phyloP scores from a whole-genome alignment of 768 basidiomycete genomes.

The Phylloporus arenicola region DNA sequence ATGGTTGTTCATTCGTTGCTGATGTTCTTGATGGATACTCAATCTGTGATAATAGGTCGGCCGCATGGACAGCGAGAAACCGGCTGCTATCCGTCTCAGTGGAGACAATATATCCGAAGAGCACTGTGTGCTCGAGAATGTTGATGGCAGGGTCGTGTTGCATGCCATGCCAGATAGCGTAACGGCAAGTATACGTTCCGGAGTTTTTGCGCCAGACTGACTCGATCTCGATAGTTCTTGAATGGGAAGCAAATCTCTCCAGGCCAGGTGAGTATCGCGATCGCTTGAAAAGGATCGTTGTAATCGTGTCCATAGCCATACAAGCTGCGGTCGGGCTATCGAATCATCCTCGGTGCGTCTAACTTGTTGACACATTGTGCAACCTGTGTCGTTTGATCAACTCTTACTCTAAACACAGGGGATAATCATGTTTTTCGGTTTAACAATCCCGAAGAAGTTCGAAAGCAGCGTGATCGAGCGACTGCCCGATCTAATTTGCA shows the following conservation, averaged over 20 bases:
- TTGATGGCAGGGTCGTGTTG: constrained; percentile 77
- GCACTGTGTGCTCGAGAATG: constrained; percentile 89
- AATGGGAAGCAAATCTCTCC: constrained; percentile 87
- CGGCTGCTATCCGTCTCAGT: constrained; percentile 85
- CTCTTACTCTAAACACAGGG: constrained; percentile 40
- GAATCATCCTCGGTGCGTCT: constrained; percentile 84
- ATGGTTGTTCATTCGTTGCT: constrained; percentile 41
- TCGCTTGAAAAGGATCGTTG: constrained; percentile 2
- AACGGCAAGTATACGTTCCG: constrained; percentile 50
- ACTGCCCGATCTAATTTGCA: constrained; percentile 66
- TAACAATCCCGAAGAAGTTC: constrained; percentile 92
- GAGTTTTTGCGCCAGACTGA: constrained; percentile 9
- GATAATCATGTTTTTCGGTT: constrained; percentile 98
- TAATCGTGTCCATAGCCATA: constrained; percentile 44
- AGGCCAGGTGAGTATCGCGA: constrained; percentile 52
- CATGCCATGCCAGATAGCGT: constrained; percentile 75
- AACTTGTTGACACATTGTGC: background rate
- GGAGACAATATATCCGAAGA: constrained; percentile 89
- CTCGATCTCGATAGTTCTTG: constrained; percentile 55
- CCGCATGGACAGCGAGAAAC: constrained; percentile 74
- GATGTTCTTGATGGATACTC: constrained; percentile 7
- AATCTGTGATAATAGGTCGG: constrained; percentile 55
- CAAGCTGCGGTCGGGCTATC: constrained; percentile 89
- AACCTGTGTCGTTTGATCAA: constrained; percentile 2
- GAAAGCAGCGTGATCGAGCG: constrained; percentile 82